A percentile compares a stretch with the other conserved stretches of the same genome.
Evolutionary conservation across 495 filamentous ascomycete genomes (phyloP).

Genomic region (Podospora australis): DNA sequence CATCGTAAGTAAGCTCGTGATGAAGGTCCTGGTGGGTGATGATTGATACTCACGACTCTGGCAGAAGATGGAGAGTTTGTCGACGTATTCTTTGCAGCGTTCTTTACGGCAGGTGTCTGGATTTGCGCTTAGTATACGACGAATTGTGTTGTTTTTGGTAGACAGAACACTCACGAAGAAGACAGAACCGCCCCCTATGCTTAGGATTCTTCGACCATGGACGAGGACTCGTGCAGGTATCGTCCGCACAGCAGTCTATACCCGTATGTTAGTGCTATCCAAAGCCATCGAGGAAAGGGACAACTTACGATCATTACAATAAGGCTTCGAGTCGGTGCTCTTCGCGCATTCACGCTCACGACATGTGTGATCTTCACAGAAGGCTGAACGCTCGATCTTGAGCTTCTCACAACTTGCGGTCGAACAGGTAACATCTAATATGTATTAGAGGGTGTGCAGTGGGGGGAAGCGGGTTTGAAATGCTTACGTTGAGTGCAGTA

Average conservation of each 20-base stretch:
- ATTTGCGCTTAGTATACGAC: neutral
- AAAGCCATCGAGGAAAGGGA: neutral
- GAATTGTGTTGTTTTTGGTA: no score
- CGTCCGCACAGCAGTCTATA: slow-evolving; percentile 14
- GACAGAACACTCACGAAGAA: slow-evolving; percentile 10
- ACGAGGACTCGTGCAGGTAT: slow-evolving; percentile 4
- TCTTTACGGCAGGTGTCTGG: slow-evolving; percentile 20
- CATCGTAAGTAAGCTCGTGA: neutral
- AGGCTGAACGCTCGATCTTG: slow-evolving; percentile 13
- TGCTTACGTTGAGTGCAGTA: slow-evolving; percentile 26
- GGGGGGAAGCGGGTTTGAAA: no score
- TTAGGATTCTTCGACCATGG: neutral
- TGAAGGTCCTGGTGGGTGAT: neutral
- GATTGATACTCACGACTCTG: slow-evolving; percentile 6
- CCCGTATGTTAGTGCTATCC: neutral
- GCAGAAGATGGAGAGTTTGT: slow-evolving; percentile 16
- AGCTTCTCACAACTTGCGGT: slow-evolving; percentile 11
- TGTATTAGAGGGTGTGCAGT: no score
- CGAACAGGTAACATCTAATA: slow-evolving; percentile 27
- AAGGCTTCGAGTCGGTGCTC: slow-evolving; percentile 10
- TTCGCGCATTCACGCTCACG: slow-evolving; percentile 19
- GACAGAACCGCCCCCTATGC: slow-evolving; percentile 11
- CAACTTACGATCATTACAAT: slow-evolving; percentile 27
- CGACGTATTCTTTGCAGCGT: slow-evolving; percentile 15
- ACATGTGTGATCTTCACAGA: slow-evolving; percentile 27